These are phyloP conservation scores for Blastobotrys terrestris DNA, from an alignment of 805 yeast genomes.

Conservation along the genomic window DNA sequence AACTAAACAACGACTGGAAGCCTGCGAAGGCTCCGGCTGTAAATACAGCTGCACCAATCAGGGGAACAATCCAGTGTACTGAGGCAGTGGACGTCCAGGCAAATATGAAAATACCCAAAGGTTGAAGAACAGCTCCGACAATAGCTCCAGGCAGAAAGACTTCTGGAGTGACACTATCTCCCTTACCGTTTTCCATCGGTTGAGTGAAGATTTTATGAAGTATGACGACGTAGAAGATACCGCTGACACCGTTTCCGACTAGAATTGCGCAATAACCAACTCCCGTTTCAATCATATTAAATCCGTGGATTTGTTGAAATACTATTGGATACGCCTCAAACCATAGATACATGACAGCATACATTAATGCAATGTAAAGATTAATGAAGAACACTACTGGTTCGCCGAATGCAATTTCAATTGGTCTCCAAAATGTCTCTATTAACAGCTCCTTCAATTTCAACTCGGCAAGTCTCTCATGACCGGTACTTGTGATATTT, in stretches of 20 bases:
- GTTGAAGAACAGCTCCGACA: slow-evolving; percentile 38
- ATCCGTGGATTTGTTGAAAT: slow-evolving; percentile 37
- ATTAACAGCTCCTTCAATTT: neutral
- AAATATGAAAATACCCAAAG: slow-evolving; percentile 40
- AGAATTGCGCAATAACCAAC: slow-evolving; percentile 38
- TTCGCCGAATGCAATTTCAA: slow-evolving; percentile 40
- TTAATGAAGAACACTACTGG: slow-evolving; percentile 48
- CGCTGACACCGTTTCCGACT: slow-evolving; percentile 35
- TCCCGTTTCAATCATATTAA: slow-evolving; percentile 42
- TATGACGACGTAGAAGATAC: slow-evolving; percentile 1
- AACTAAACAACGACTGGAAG: slow-evolving; percentile 48
- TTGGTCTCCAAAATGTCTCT: slow-evolving; percentile 26
- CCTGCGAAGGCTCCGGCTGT: slow-evolving; percentile 37
- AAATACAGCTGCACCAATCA: slow-evolving; percentile 39
- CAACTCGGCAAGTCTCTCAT: neutral
- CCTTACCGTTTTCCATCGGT: slow-evolving; percentile 1
- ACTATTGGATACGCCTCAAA: slow-evolving; percentile 55
- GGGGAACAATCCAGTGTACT: slow-evolving; percentile 45
- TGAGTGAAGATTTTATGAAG: neutral
- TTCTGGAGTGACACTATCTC: neutral
- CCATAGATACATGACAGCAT: slow-evolving; percentile 46
- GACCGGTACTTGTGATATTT: neutral
- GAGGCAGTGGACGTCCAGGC: slow-evolving; percentile 43
- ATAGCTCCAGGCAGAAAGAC: slow-evolving; percentile 26
- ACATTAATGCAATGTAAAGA: slow-evolving; percentile 42